Evolutionary conservation across 148 eudicot species (phyloP).

Genomic region (Amaranthus palmeri): DNA sequence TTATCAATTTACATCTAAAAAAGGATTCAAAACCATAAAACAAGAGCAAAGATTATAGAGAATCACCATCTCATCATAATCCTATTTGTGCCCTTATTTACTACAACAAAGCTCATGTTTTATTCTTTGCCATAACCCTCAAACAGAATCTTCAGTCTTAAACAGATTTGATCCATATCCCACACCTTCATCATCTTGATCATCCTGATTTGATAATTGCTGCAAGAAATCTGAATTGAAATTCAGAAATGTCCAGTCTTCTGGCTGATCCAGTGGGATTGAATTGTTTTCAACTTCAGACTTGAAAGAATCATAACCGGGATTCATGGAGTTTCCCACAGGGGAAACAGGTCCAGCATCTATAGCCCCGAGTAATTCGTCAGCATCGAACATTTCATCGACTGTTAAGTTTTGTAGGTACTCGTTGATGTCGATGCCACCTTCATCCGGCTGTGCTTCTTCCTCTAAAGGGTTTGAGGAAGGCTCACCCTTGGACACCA

Average conservation of each 20-base stretch:
- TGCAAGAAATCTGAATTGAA: conserved; percentile 13
- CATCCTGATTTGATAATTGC: conserved; percentile 14
- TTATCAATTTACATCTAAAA: too few relatives aligned
- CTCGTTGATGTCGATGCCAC: conserved; percentile 16
- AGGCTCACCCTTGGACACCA: not conserved
- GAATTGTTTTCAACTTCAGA: conserved; percentile 11
- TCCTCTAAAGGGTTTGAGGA: conserved; percentile 23
- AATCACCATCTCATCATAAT: too few relatives aligned
- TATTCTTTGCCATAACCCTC: too few relatives aligned
- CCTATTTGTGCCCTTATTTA: too few relatives aligned
- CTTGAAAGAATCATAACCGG: not conserved
- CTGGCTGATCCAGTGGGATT: conserved; percentile 10
- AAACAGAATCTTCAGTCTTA: conserved; percentile 35
- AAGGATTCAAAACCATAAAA: too few relatives aligned
- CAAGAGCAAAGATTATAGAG: too few relatives aligned
- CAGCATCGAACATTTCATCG: conserved; percentile 57
- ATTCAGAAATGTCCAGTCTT: not conserved
- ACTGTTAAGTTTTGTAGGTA: conserved; percentile 9
- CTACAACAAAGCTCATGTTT: too few relatives aligned
- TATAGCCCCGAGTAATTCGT: conserved; percentile 42
- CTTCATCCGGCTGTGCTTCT: conserved; percentile 23
- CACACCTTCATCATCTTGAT: not conserved
- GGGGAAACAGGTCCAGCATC: conserved; percentile 21
- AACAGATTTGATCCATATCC: conserved; percentile 42
- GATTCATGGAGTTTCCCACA: not conserved